Conservation (phyloP, 2,329 filamentous ascomycete species). For the Exophiala bonariae region DNA sequence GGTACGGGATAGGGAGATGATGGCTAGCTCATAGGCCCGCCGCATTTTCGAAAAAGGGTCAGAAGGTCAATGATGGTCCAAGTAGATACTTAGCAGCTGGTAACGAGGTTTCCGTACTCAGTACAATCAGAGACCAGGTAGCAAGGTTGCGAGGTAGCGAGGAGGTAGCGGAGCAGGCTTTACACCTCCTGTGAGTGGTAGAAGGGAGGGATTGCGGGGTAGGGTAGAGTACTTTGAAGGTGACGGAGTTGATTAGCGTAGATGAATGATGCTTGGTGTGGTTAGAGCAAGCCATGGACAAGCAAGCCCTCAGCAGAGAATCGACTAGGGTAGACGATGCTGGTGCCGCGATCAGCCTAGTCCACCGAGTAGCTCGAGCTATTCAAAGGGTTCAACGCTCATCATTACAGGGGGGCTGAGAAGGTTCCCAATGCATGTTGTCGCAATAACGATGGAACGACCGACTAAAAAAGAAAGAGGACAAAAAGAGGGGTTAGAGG, state of each 20-base stretch:
- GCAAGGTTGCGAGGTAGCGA: conserved; percentile 7
- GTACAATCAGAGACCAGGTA: neutral
- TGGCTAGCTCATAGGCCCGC: neutral
- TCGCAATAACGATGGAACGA: too few species aligned
- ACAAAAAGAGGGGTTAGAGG: too few species aligned
- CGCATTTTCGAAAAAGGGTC: conserved; percentile 7
- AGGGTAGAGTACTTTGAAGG: conserved; percentile 1
- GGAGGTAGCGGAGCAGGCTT: neutral
- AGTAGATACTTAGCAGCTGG: conserved; percentile 9
- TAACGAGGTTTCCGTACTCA: conserved; percentile 13
- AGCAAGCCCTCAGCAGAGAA: too few species aligned
- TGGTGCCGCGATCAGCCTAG: too few species aligned
- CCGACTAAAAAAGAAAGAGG: too few species aligned
- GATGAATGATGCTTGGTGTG: too few species aligned
- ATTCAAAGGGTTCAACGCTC: too few species aligned
- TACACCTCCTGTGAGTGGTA: neutral
- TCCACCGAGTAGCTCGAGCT: too few species aligned
- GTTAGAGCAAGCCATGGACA: neutral
- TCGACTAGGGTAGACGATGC: too few species aligned
- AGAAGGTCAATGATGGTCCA: conserved; percentile 4
- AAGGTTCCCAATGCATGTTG: too few species aligned
- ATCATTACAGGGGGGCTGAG: too few species aligned
- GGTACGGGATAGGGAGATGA: neutral
- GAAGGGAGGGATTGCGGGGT: conserved; percentile 10
- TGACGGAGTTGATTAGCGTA: neutral